Conservation (phyloP, 2,329 filamentous ascomycete genomes). For the Aspergillus eucalypticola region DNA sequence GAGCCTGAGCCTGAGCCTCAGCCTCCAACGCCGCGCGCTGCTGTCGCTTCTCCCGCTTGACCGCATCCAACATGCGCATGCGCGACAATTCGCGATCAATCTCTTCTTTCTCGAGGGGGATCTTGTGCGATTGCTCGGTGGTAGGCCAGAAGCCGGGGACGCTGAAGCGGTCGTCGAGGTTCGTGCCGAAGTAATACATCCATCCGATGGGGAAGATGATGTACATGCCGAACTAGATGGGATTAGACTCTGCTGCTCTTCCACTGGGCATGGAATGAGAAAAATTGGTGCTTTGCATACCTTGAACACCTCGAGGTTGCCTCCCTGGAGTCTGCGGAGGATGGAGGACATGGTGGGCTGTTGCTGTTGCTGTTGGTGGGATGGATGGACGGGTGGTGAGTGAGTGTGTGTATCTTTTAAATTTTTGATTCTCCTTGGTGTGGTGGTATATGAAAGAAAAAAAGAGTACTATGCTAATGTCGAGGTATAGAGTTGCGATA, state of each 20-base stretch:
- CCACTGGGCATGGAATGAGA: not conserved
- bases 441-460: too few species aligned
- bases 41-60: slow-evolving; percentile 52
- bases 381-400: not conserved
- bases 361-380: slow-evolving; percentile 8
- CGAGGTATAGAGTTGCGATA: not conserved
- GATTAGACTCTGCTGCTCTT: not conserved
- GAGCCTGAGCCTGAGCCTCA: slow-evolving; percentile 15
- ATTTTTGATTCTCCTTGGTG: not conserved
- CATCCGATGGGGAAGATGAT: slow-evolving; percentile 97
- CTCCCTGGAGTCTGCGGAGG: slow-evolving; percentile 66
- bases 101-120: slow-evolving; percentile 55
- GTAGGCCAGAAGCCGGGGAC: slow-evolving; percentile 95
- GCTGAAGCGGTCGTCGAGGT: slow-evolving; percentile 87
- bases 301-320: slow-evolving; percentile 95
- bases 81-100: slow-evolving; percentile 79
- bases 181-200: slow-evolving; percentile 99
- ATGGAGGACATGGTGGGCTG: slow-evolving; percentile 39
- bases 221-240: slow-evolving; percentile 89
- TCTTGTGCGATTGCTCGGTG: slow-evolving; percentile 54
- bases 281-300: slow-evolving; percentile 49
- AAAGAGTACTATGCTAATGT: not conserved
- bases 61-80: slow-evolving; percentile 55
- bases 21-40: slow-evolving; percentile 30
- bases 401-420: not conserved